Evolutionary conservation across 1,284 basidiomycete genomes (phyloP).

Genomic region (Ceratobasidium sp.): DNA sequence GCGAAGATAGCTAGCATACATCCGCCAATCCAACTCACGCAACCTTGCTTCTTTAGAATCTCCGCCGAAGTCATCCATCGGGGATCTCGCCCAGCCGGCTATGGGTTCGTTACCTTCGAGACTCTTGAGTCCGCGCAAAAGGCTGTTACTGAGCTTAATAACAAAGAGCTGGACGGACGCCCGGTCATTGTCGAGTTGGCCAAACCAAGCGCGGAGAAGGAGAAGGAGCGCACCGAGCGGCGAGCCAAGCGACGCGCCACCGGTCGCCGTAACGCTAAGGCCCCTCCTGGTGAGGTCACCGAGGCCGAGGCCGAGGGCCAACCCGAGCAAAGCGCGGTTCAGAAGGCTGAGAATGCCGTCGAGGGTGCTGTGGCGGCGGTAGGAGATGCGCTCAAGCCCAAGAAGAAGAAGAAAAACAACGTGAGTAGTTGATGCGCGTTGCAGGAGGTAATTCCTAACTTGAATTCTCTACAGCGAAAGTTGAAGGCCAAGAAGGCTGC

Average conservation of each 20-base stretch:
- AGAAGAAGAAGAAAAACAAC: slow-evolving; percentile 81
- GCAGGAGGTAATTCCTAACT: slow-evolving; percentile 36
- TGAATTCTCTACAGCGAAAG: slow-evolving; percentile 55
- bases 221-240: slow-evolving; percentile 80
- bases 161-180: slow-evolving; percentile 87
- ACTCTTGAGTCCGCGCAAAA: slow-evolving; percentile 83
- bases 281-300: slow-evolving; percentile 84
- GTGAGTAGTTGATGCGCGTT: slow-evolving; percentile 58
- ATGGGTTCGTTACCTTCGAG: slow-evolving; percentile 88
- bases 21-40: slow-evolving; percentile 50
- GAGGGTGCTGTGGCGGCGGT: slow-evolving; percentile 59
- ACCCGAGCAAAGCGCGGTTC: slow-evolving; percentile 50
- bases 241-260: slow-evolving; percentile 74
- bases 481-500: slow-evolving; percentile 50
- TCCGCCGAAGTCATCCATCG: slow-evolving; percentile 84
- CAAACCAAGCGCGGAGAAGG: slow-evolving; percentile 86
- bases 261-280: slow-evolving; percentile 81
- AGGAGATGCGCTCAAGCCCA: slow-evolving; percentile 73
- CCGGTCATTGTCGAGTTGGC: slow-evolving; percentile 88
- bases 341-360: slow-evolving; percentile 60
- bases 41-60: slow-evolving; percentile 59
- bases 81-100: slow-evolving; percentile 84
- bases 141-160: slow-evolving; percentile 87
- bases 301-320: slow-evolving; percentile 87
- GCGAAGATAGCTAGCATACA: slow-evolving; percentile 24